Base-by-base conservation (phyloP, 305 asterid species). In the Andrographis paniculata region DNA sequence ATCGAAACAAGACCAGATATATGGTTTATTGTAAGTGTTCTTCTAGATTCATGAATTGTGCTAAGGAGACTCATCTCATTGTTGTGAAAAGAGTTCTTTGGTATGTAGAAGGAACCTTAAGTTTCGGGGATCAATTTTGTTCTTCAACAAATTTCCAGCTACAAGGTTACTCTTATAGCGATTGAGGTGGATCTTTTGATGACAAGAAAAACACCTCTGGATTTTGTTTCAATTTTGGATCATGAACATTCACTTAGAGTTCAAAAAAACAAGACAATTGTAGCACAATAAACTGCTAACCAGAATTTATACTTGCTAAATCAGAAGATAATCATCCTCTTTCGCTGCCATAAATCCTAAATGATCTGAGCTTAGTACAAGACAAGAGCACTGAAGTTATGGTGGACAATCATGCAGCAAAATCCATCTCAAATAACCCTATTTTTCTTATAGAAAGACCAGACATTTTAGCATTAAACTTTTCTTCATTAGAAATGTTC, bases 11-110 rank as follows among this genome's bases (percentile, higher is more conserved):
- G 45, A 16, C 45, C 21, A 7, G 13, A 40, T 40, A 40, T 15
- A 15, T 7, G 16, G 45, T 17, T 12, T 18, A 15, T 15, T 42
- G 27, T 18, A 9, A 42, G 27, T 19, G 12, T 42, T 8, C 21
- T 42, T 8, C 46, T 18, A 17, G 46, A n/a, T 42, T 42, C 14
- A 14, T 12, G 42, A 13, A 37, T 37, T 37, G 42, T 37, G 42
- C 42, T 13, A 37, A 9, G 14, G 5, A 37, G 14, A 1, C 30
- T 24, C 30, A 24, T 24, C 30, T 24, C 30, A 13, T 6, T 11
- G 14, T 11, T 37, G 0, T 14, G 7, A 37, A 37, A n/a, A n/a
- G 42, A 2, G 17, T 2, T 2, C 4, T 13, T 13, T 1, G 8
- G 4, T 37, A 37, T 37, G 42, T 13, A 3, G 5, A 13, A 2